These are phyloP conservation scores for Arabidopsis thaliana DNA, from an alignment of 345 rosid species.

Conservation along the genomic window DNA sequence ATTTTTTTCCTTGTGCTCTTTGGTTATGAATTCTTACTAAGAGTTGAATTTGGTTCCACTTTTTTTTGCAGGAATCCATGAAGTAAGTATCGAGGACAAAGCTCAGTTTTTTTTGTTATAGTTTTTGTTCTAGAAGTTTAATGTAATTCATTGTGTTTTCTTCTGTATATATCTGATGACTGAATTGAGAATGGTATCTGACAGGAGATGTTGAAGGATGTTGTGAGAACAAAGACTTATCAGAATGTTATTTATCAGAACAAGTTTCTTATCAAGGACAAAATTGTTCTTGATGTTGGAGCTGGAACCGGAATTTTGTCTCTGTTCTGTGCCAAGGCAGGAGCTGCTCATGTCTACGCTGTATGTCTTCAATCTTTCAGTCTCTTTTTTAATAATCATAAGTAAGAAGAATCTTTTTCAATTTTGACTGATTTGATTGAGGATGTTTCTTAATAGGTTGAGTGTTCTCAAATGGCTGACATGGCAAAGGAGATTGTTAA, in stretches of 20 bases:
- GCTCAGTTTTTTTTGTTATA: neutral
- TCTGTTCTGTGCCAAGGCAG: constrained; percentile 95
- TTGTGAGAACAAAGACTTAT: constrained; percentile 93
- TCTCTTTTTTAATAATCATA: neutral
- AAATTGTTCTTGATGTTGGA: constrained; percentile 96
- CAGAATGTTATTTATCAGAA: constrained; percentile 94
- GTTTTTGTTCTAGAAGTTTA: neutral
- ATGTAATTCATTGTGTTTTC: neutral
- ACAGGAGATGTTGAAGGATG: constrained; percentile 99
- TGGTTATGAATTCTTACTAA: neutral
- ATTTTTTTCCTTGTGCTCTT: neutral
- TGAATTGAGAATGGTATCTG: constrained; percentile 20
- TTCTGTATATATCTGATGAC: neutral
- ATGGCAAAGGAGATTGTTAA: constrained; percentile 93
- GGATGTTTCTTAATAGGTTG: constrained; percentile 58
- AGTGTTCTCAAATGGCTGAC: constrained; percentile 93
- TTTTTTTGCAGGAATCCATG: constrained; percentile 88
- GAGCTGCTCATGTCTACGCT: constrained; percentile 93
- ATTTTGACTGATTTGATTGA: constrained; percentile 12
- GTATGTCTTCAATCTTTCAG: constrained; percentile 48
- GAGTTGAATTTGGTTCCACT: constrained; percentile 19
- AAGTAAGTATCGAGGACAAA: constrained; percentile 68
- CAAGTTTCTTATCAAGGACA: constrained; percentile 86
- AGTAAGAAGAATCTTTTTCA: neutral
- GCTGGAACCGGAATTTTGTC: constrained; percentile 99